These are phyloP conservation scores for Acorus gramineus DNA, from an alignment of 106 monocot species.

Conservation along the genomic window DNA sequence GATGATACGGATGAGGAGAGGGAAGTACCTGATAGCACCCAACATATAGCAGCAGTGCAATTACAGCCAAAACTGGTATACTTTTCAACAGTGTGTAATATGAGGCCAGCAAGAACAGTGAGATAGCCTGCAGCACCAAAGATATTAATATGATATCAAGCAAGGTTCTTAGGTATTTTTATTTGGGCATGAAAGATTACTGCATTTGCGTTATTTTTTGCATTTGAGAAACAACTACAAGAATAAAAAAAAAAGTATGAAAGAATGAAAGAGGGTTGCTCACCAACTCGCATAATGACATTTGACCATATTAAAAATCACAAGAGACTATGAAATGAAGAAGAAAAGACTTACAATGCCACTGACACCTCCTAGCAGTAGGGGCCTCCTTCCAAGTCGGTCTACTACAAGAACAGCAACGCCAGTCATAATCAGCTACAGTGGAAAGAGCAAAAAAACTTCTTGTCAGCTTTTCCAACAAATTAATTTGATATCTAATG, in stretches of 20 bases:
- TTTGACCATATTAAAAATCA: neutral
- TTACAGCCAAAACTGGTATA: constrained; percentile 56
- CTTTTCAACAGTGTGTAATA: constrained; percentile 68
- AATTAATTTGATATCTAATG: neutral
- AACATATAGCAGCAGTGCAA: constrained; percentile 75
- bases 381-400: constrained; percentile 75
- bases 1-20: no score
- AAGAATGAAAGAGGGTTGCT: no score
- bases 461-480: neutral
- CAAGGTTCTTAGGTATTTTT: no score
- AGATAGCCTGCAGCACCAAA: constrained; percentile 49
- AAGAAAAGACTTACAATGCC: constrained; percentile 55
- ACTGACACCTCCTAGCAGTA: constrained; percentile 87
- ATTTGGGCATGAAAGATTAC: no score
- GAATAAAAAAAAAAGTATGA: no score
- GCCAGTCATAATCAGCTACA: constrained; percentile 83
- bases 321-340: neutral
- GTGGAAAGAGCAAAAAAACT: neutral
- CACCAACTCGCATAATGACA: no score
- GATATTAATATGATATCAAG: neutral
- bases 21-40: constrained; percentile 84
- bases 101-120: constrained; percentile 71
- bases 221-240: no score
- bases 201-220: no score
- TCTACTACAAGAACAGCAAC: constrained; percentile 85